Base-by-base conservation (phyloP, 2,329 filamentous ascomycete genomes). In the Talaromyces sp. region DNA sequence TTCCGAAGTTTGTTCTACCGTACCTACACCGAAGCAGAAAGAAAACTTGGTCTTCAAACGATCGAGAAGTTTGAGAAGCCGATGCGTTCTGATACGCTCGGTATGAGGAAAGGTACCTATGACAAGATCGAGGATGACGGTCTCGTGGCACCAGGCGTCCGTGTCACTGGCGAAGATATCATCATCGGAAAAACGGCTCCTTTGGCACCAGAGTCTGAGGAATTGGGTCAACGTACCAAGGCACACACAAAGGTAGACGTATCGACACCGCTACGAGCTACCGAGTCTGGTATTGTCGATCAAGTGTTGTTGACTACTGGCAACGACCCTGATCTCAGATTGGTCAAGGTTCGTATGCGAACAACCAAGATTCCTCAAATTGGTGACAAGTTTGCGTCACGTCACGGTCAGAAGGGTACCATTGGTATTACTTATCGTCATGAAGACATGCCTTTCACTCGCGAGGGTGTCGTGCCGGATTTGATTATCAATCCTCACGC, bases 401-500 rank as follows among this genome's bases (percentile, higher is more conserved):
- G 95, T 81, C 96, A 99, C 87, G 95, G 95, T 75, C 95, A 99
- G 75, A 99, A 99, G 81, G 95, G 95, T 82, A 99, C 95, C 1
- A 97, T 99, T 75, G 96, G 96, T 87, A 94, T 99, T 70, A 98
- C 95, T 1, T 99, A 96, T 79, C 88, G 94, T 59, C 92, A 96
- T 72, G 95, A 99, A 78, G 96, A 99, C 75, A 99, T 99, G 96
- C 96, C 96, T 0, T 99, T 99, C 78, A 95, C 92, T 3, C 84
- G 88, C 43, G 92, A 98, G 76, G 95, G 96, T 72, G 86, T 99
- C 62, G 90, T 90, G 0, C 95, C 96, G 0, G 96, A 99, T 79
- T 85, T 99, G 68, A 97, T 99, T 79, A 98, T 99, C 84, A 99
- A 99, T 79, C 95, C 95, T 1, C 95, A 99, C 85, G 96, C 95